These are phyloP conservation scores for Maudiozyma pseudohumilis DNA, from an alignment of 805 yeast species.

Conservation along the genomic window DNA sequence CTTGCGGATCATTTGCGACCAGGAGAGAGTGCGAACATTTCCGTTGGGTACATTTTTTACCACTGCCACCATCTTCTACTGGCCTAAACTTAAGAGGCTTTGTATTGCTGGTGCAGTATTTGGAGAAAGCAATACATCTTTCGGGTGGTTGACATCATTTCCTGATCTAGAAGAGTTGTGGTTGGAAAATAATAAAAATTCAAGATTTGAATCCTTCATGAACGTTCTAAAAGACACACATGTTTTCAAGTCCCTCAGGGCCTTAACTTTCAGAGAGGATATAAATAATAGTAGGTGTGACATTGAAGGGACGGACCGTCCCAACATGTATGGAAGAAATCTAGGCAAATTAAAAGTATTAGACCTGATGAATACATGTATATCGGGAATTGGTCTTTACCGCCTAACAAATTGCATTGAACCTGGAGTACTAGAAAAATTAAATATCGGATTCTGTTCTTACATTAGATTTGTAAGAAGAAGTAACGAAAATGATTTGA, in stretches of 20 bases:
- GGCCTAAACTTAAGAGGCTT: not conserved
- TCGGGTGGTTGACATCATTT: conserved; percentile 20
- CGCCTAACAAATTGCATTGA: conserved; percentile 11
- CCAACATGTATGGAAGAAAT: conserved; percentile 10
- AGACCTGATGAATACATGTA: conserved; percentile 26
- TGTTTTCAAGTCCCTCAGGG: conserved; percentile 12
- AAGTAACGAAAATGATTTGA: conserved; percentile 3
- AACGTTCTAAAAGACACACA: conserved; percentile 8
- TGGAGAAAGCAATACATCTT: conserved; percentile 4
- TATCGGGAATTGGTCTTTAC: conserved; percentile 18
- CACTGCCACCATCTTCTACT: conserved; percentile 1
- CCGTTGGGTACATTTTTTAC: conserved; percentile 11
- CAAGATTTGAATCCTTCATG: conserved; percentile 14
- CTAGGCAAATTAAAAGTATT: conserved; percentile 11
- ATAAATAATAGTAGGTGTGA: conserved; percentile 7
- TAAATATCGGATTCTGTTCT: conserved; percentile 27
- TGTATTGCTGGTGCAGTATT: conserved; percentile 16
- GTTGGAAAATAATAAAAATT: conserved; percentile 23
- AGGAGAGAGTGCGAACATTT: conserved; percentile 11
- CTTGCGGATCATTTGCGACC: conserved; percentile 18
- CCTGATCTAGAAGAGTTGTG: conserved; percentile 18
- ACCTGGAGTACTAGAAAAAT: conserved; percentile 6
- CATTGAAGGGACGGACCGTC: conserved; percentile 5
- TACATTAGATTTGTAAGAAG: conserved; percentile 9
- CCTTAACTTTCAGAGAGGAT: conserved; percentile 24